A percentile compares a stretch with the other conserved stretches of the same genome.
These are phyloP conservation scores for Aspergillus neotritici DNA, from an alignment of 2,329 filamentous ascomycete genomes.

Conservation along the genomic window DNA sequence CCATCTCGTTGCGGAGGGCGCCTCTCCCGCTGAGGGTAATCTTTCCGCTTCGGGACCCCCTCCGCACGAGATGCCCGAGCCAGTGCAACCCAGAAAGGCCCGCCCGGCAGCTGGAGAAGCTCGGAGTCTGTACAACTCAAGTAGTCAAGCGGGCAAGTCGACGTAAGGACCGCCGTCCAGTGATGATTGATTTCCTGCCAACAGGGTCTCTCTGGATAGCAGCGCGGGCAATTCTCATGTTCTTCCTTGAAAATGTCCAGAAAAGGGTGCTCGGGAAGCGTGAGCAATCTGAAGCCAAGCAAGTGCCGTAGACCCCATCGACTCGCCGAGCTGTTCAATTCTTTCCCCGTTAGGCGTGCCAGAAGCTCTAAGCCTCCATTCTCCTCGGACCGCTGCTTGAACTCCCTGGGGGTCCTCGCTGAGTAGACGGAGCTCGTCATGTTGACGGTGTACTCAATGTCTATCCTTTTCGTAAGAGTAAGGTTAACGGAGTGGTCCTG, in stretches of 20 bases:
- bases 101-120: background rate
- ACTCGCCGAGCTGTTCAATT: background rate
- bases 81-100: background rate
- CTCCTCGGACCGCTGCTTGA: background rate
- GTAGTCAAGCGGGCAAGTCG: background rate
- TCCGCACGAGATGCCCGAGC: background rate
- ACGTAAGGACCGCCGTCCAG: background rate
- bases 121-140: background rate
- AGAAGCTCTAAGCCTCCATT: slow-evolving; percentile 1
- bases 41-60: no score
- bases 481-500: no score
- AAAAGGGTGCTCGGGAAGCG: background rate
- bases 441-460: no score
- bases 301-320: slow-evolving; percentile 1
- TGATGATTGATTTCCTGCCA: background rate
- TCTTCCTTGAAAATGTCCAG: background rate
- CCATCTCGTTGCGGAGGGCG: no score
- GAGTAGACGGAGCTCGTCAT: background rate
- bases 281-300: background rate
- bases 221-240: background rate
- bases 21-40: no score
- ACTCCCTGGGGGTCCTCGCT: background rate
- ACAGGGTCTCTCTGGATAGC: background rate
- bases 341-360: background rate
- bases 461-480: no score